Base-by-base conservation (phyloP, 495 filamentous ascomycete species). In the Daldinia concentrica region DNA sequence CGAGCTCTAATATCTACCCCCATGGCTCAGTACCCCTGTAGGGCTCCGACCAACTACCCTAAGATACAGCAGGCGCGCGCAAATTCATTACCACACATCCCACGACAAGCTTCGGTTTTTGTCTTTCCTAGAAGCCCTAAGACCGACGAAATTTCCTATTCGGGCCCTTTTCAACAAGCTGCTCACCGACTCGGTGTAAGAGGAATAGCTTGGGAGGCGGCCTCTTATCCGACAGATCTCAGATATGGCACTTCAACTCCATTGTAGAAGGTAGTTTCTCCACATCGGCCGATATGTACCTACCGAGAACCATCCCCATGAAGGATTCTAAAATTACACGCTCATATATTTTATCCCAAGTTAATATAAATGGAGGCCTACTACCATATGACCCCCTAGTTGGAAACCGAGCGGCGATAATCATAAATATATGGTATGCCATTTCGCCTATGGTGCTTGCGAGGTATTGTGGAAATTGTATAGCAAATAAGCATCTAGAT, bases 321-420 rank as follows among this genome's bases (percentile, higher is more conserved):
- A 37, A 57, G 34, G 32, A 34, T 58, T 22, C 59, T 27, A 56
- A 48, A 34, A 69, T 69, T 58, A 63, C 39, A 19, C 6, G 29
- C 26, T 14, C 24, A 32, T 43, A 9, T 62, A 26, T 29, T 17
- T 9, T 7, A 29, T 14, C n/a, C 7, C 34, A 37, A 8, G 26
- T 59, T 9, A 11, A 70, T 60, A 17, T 41, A 30, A 52, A 57
- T 26, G 7, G 32, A 64, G 30, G 41, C 54, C 27, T 32, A 32
- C n/a, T 36, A 57, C 27, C 17, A 19, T 19, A 32, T 34, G 5
- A 24, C 43, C 9, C 22, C 19, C 9, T 11, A 48, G 43, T 5
- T 24, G 43, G 43, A 24, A 24, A 24, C 17, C 9, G 43, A 48
- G 43, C 3, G 17, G 43, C 43, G 19, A 19, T 24, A 9, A 57